phyloP scores from a whole-genome alignment of 495 filamentous ascomycete genomes.

The Halenospora varia region DNA sequence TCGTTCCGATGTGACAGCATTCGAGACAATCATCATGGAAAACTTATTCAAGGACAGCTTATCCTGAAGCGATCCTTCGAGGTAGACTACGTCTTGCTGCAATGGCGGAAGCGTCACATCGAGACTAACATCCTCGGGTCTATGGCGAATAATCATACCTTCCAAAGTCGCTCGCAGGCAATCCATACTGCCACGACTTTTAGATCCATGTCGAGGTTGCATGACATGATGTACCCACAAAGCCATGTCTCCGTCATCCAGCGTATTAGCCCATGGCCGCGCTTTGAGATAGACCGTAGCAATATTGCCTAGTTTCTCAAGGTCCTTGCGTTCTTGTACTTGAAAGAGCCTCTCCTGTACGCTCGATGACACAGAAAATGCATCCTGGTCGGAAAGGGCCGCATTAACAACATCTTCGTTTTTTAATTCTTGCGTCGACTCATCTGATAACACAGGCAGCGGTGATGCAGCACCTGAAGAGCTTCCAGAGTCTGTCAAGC shows the following conservation, averaged over 20 bases:
- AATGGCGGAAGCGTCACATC: slow-evolving; percentile 64
- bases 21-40: slow-evolving; percentile 72
- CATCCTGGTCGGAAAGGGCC: neutral
- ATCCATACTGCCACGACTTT: slow-evolving; percentile 48
- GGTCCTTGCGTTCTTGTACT: slow-evolving; percentile 61
- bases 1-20: slow-evolving; percentile 85
- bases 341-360: slow-evolving; percentile 17
- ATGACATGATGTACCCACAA: slow-evolving; percentile 73
- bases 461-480: neutral
- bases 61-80: slow-evolving; percentile 82
- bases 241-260: slow-evolving; percentile 38
- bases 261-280: slow-evolving; percentile 68
- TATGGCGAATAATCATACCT: slow-evolving; percentile 77
- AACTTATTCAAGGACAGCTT: slow-evolving; percentile 82
- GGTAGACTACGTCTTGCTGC: slow-evolving; percentile 63
- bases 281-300: slow-evolving; percentile 67
- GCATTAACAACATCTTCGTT: neutral
- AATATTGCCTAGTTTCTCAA: slow-evolving; percentile 70
- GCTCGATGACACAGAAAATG: neutral
- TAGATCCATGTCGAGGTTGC: slow-evolving; percentile 50
- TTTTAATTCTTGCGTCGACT: neutral
- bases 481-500: slow-evolving; percentile 25
- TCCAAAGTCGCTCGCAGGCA: slow-evolving; percentile 70
- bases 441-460: neutral
- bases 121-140: slow-evolving; percentile 58